Percentiles rank a stretch among this genome's conserved stretches.
Evolutionary conservation across 129 eudicot genomes (phyloP).

Genomic region (Dittrichia graveolens): DNA sequence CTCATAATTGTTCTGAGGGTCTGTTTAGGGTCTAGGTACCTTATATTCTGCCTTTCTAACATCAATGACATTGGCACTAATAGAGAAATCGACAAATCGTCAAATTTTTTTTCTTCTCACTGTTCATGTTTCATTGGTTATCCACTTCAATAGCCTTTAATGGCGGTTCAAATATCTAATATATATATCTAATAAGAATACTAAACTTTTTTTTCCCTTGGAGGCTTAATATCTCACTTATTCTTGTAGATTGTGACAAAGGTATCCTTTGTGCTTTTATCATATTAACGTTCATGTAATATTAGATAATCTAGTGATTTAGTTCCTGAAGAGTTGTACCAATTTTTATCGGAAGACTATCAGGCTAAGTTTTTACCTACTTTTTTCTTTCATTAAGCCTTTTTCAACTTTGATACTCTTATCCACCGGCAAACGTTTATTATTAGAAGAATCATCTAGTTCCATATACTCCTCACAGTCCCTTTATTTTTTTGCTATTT

Average conservation of each 20-base stretch:
- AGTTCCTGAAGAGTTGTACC: not conserved
- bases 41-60: not conserved
- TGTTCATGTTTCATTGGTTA: not conserved
- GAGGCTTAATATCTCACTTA: not conserved
- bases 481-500: not conserved
- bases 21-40: constrained; percentile 3
- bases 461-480: not conserved
- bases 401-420: not conserved
- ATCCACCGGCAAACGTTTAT: not conserved
- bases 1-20: constrained; percentile 8
- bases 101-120: not conserved
- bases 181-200: not conserved
- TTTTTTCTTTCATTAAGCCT: not conserved
- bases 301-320: not conserved
- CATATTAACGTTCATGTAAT: not conserved
- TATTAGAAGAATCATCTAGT: constrained; percentile 3
- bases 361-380: not conserved
- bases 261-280: not conserved
- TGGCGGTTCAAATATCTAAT: not conserved
- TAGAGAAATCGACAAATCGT: not conserved
- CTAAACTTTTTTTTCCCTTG: not conserved
- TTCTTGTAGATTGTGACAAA: not conserved
- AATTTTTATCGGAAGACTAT: not conserved
- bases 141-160: not conserved
- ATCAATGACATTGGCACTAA: not conserved